Evolutionary conservation across 164 flowering plant genomes (phyloP).

Genomic region (Macadamia tetraphylla): DNA sequence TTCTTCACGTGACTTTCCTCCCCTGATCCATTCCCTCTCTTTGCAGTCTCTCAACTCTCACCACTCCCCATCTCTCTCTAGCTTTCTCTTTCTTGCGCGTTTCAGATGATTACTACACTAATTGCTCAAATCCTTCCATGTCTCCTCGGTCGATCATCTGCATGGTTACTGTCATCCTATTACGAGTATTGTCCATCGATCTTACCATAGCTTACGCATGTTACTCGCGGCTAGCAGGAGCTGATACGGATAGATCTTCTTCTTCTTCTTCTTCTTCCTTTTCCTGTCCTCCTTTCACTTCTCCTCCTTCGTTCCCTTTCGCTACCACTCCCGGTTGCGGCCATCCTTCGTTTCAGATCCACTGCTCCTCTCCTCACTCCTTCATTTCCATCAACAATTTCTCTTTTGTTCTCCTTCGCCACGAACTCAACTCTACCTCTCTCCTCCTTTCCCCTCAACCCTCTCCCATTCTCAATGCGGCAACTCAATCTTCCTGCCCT

Average conservation of each 20-base stretch:
- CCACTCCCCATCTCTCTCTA: no score
- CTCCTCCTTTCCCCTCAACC: conserved; percentile 36
- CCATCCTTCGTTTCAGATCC: conserved; percentile 66
- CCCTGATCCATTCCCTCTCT: no score
- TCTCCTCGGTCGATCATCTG: background rate
- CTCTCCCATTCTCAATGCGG: background rate
- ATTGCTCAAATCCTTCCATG: background rate
- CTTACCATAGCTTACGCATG: background rate
- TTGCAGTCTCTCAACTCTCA: background rate
- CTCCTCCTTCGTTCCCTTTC: conserved; percentile 54
- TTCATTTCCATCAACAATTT: conserved; percentile 49
- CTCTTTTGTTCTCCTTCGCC: conserved; percentile 42
- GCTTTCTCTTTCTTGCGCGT: no score
- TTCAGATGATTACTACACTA: background rate
- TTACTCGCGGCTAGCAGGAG: background rate
- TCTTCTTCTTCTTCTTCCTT: background rate
- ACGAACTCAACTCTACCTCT: conserved; percentile 38
- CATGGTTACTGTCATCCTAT: background rate
- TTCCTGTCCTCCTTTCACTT: conserved; percentile 41
- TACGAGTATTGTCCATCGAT: background rate
- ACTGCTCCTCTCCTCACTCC: conserved; percentile 44
- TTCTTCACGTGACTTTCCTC: background rate
- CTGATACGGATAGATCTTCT: background rate
- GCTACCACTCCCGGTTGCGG: conserved; percentile 55
- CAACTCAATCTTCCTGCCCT: conserved; percentile 11